Conservation (phyloP, 805 yeast genomes). For the Candida sphagnicola region DNA sequence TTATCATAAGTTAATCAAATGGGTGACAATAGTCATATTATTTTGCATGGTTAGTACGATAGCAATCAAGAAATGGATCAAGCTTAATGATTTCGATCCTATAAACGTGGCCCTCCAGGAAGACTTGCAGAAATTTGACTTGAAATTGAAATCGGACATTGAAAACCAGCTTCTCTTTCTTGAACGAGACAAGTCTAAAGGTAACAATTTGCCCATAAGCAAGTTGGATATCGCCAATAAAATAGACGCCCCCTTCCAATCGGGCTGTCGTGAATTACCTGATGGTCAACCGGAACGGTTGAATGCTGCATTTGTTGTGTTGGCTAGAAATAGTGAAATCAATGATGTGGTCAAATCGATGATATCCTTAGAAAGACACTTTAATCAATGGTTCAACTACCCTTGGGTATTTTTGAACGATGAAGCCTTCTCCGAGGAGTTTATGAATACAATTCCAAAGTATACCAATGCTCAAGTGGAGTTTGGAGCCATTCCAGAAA, state of each 20-base stretch:
- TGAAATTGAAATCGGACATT: neutral
- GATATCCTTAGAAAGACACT: constrained; percentile 75
- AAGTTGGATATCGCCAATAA: constrained; percentile 10
- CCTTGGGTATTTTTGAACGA: constrained; percentile 91
- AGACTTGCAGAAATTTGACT: neutral
- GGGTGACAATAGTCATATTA: neutral
- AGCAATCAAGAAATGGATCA: neutral
- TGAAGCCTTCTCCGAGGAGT: constrained; percentile 64
- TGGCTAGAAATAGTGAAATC: constrained; percentile 78
- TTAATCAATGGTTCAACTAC: constrained; percentile 90
- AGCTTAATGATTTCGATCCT: neutral
- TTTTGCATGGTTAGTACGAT: too few species aligned
- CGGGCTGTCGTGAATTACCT: constrained; percentile 52
- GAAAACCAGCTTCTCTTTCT: neutral
- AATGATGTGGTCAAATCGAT: constrained; percentile 74
- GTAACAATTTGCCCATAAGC: constrained; percentile 3
- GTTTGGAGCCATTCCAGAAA: constrained; percentile 62
- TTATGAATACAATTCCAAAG: constrained; percentile 47
- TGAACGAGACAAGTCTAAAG: neutral
- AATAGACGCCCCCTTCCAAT: constrained; percentile 42
- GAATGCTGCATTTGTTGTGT: constrained; percentile 80
- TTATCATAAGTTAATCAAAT: neutral
- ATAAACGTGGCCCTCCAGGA: neutral
- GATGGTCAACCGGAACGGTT: constrained; percentile 44
- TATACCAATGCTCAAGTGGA: constrained; percentile 59